Conservation (phyloP, 345 rosid genomes). For the Firmiana major region DNA sequence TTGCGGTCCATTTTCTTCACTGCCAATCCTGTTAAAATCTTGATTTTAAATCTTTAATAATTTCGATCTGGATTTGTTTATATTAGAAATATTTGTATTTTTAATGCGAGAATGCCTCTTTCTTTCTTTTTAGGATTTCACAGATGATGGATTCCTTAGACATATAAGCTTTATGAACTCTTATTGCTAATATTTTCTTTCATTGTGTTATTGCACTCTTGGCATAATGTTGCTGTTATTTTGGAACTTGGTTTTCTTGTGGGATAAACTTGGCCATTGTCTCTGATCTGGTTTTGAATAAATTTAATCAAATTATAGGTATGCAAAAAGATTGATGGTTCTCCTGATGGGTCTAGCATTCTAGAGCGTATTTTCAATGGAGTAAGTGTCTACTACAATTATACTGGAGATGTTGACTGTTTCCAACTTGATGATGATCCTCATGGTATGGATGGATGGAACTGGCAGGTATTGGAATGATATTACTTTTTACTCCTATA, state of each 20-base stretch:
- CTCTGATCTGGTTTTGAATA: not conserved
- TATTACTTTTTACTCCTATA: not conserved
- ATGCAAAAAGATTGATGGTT: conserved; percentile 68
- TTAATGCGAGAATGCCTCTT: not conserved
- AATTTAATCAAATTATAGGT: conserved; percentile 38
- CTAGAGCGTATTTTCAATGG: conserved; percentile 74
- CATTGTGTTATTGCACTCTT: not conserved
- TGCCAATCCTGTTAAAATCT: not conserved
- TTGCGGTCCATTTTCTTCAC: not conserved
- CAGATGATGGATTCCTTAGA: not conserved
- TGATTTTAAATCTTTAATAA: not conserved
- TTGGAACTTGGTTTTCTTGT: not conserved
- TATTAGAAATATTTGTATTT: not conserved
- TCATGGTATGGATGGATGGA: conserved; percentile 89
- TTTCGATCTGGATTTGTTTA: not conserved
- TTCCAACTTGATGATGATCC: conserved; percentile 93
- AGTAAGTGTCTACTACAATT: conserved; percentile 71
- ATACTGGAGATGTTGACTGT: conserved; percentile 65
- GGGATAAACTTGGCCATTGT: not conserved
- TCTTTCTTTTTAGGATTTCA: not conserved
- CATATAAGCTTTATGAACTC: not conserved
- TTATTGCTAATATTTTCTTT: not conserved
- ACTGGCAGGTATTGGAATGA: conserved; percentile 69
- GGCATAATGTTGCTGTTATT: not conserved
- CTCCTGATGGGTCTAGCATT: conserved; percentile 48